Base-by-base conservation (phyloP, 192 early-diverging fungal species). In the Podila verticillata region DNA sequence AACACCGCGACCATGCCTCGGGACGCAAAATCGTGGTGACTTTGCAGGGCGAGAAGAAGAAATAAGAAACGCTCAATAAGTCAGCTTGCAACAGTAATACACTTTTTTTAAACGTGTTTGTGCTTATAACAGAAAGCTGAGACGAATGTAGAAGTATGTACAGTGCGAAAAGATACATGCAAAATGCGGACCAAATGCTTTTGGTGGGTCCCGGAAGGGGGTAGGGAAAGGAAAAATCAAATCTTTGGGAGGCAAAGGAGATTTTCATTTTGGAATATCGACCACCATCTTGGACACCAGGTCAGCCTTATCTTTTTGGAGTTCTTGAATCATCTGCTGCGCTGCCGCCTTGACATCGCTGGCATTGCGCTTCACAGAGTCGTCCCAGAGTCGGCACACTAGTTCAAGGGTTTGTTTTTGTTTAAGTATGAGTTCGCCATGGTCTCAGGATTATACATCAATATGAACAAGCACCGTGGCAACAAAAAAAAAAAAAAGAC, bases 1-100 rank as follows among this genome's bases (percentile, higher is more conserved):
- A 95, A 68, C 94, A 95, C 66, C 82, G 94, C 39, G 74, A 84
- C 36, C 74, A 88, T 47, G 86, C 85, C 66, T 87, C 89, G 28
- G 68, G 83, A 22, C 82, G 94, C n/a, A 86, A 74, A 17, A 73
- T 94, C 32, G 88, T 95, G 4, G 87, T 95, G 6, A 95, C 94
- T 3, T 58, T 95, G 12, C 93, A 95, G 71, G 94, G 94, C 35
- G 87, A 94, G 59, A 92, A 62, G 32, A 62, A 36, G 20, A 62
- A 62, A 36, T 35, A n/a, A n/a, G 13, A 0, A n/a, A n/a, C n/a
- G n/a, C n/a, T n/a, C n/a, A n/a, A n/a, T n/a, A n/a, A n/a, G n/a
- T n/a, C n/a, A n/a, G n/a, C 39, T 44, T 2, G 39, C 39, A 15
- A 44, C 12, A 15, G 13, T 4, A 35, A 35, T 19, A 9, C 22